These are phyloP conservation scores for Fraxinus floribunda DNA, from an alignment of 305 asterid species.

Conservation along the genomic window DNA sequence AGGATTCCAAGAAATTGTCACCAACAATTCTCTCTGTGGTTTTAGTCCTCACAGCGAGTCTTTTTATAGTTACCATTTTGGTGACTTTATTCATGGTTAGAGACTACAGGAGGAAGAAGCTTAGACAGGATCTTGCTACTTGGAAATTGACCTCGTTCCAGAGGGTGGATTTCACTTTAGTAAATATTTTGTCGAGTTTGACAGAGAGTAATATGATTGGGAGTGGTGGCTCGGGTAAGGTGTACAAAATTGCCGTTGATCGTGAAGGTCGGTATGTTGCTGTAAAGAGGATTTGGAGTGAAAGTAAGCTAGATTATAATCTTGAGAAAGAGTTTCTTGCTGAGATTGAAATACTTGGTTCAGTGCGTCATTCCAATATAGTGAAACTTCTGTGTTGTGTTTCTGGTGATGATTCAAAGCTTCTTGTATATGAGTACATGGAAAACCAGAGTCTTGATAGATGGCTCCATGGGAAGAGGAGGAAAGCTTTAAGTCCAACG, in stretches of 20 bases:
- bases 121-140: constrained; percentile 42
- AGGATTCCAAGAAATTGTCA: constrained; percentile 37
- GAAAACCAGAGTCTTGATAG: constrained; percentile 75
- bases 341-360: constrained; percentile 72
- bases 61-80: constrained; percentile 33
- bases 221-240: constrained; percentile 86
- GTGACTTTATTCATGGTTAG: constrained; percentile 41
- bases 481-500: constrained; percentile 17
- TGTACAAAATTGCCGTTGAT: constrained; percentile 55
- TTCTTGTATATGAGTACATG: constrained; percentile 87
- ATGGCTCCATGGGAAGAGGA: constrained; percentile 68
- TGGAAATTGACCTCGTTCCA: constrained; percentile 89
- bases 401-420: constrained; percentile 69
- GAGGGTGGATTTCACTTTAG: constrained; percentile 70
- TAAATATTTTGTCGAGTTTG: constrained; percentile 52
- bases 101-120: constrained; percentile 61
- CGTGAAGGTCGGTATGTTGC: constrained; percentile 54
- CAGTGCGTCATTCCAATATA: constrained; percentile 76
- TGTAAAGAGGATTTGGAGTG: constrained; percentile 67
- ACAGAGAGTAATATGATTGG: constrained; percentile 70
- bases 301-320: constrained; percentile 36
- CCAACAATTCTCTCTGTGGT: constrained; percentile 40
- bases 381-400: constrained; percentile 88
- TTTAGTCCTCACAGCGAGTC: constrained; percentile 41
- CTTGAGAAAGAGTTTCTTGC: constrained; percentile 76